A percentile compares a stretch with the other conserved stretches of the same genome.
Evolutionary conservation across 257 asterid species (phyloP).

Genomic region (Solanum corneliomulleri): DNA sequence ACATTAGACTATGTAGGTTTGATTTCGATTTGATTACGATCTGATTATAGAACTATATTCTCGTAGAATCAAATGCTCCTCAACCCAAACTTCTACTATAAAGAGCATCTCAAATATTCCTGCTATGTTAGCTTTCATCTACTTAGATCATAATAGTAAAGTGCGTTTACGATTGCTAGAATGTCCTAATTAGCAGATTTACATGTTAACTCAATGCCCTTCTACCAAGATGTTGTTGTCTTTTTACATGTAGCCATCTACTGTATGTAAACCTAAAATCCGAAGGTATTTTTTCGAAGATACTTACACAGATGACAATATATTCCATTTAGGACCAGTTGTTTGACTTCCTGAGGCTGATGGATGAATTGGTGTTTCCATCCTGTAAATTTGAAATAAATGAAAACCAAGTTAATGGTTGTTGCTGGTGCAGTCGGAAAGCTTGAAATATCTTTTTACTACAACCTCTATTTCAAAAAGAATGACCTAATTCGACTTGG

Average conservation of each 20-base stretch:
- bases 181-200: neutral
- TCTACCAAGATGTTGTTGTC: neutral
- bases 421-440: neutral
- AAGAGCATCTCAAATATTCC: neutral
- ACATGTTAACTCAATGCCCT: neutral
- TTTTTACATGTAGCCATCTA: neutral
- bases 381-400: conserved; percentile 27
- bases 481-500: too few relatives aligned
- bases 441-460: neutral
- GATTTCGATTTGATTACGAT: neutral
- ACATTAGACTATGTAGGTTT: neutral
- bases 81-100: neutral
- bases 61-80: neutral
- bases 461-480: too few relatives aligned
- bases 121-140: neutral
- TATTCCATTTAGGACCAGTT: conserved; percentile 55
- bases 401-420: neutral
- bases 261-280: neutral
- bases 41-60: neutral
- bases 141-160: neutral
- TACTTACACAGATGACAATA: conserved; percentile 70
- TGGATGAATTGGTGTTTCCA: conserved; percentile 30
- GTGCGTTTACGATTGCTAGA: neutral
- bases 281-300: neutral
- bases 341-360: conserved; percentile 52